Evolutionary conservation across 1,284 basidiomycete species (phyloP).

Genomic region (Ganoderma leucocontextum): DNA sequence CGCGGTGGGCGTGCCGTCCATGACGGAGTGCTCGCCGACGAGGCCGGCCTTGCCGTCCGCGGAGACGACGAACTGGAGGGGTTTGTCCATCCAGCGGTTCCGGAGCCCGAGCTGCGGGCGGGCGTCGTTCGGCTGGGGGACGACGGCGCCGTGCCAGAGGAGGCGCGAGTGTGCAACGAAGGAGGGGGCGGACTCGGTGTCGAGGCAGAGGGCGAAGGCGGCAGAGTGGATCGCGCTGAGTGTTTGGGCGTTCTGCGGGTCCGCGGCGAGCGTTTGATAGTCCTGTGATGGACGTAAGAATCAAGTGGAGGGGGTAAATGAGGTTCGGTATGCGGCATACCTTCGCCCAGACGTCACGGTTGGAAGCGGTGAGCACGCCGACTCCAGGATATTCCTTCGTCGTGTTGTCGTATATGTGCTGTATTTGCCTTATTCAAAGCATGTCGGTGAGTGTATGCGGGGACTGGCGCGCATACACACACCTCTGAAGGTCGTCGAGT

Average conservation of each 20-base stretch:
- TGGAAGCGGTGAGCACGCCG: conserved; percentile 79
- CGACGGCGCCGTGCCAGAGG: conserved; percentile 75
- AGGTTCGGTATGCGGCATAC: conserved; percentile 45
- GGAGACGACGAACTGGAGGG: conserved; percentile 82
- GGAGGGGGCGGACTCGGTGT: conserved; percentile 63
- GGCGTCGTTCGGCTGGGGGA: conserved; percentile 16
- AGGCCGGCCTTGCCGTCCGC: conserved; percentile 84
- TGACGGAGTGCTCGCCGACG: conserved; percentile 92
- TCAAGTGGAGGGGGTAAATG: neutral
- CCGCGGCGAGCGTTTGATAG: conserved; percentile 64
- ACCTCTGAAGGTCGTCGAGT: conserved; percentile 76
- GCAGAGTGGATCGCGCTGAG: conserved; percentile 82
- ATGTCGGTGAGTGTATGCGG: neutral
- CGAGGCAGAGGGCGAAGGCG: conserved; percentile 84
- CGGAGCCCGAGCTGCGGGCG: conserved; percentile 56
- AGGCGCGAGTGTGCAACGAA: conserved; percentile 68
- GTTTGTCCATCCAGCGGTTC: conserved; percentile 87
- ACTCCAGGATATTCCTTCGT: conserved; percentile 72
- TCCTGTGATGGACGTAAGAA: conserved; percentile 52
- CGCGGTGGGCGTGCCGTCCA: conserved; percentile 84
- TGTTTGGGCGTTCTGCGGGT: conserved; percentile 67
- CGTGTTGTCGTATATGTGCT: conserved; percentile 76
- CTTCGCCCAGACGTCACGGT: conserved; percentile 88
- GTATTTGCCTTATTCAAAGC: conserved; percentile 64
- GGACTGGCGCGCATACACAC: conserved; percentile 28